Conservation (phyloP, 257 asterid genomes). For the Solanum etuberosum region DNA sequence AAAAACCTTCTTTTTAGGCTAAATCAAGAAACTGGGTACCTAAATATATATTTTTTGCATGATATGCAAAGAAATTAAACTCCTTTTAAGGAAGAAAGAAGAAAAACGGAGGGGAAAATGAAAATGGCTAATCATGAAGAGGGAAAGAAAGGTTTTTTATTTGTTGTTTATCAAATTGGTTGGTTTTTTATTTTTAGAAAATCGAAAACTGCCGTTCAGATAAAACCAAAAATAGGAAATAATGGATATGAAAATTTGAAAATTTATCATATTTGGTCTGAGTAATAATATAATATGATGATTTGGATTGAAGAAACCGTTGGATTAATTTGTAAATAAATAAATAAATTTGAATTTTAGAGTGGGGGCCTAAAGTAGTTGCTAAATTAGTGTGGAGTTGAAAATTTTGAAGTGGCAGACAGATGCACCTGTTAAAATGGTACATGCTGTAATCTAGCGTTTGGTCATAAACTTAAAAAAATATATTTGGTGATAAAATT, state of each 20-base stretch:
- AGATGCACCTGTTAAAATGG: conserved; percentile 3
- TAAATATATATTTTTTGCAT: not conserved
- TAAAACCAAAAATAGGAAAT: not conserved
- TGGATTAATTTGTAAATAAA: conserved; percentile 26
- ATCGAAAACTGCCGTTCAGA: not conserved
- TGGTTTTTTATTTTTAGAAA: conserved; percentile 2
- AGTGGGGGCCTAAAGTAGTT: not conserved
- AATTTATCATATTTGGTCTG: not conserved
- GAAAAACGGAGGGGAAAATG: not conserved
- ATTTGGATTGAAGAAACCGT: conserved; percentile 18
- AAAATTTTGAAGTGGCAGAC: not conserved
- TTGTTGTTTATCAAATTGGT: not conserved
- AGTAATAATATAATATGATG: not conserved
- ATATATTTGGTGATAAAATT: no score
- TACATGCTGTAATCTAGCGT: not conserved
- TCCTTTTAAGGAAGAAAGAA: not conserved
- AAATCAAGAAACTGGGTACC: not conserved
- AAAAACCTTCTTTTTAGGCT: not conserved
- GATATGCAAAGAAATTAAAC: not conserved
- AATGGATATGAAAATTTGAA: conserved; percentile 13
- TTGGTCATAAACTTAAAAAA: not conserved
- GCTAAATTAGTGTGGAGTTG: not conserved
- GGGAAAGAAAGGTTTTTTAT: not conserved
- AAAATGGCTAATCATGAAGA: not conserved
- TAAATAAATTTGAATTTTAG: conserved; percentile 17